Conservation (phyloP, 805 yeast genomes). For the Yarrowia sp. region DNA sequence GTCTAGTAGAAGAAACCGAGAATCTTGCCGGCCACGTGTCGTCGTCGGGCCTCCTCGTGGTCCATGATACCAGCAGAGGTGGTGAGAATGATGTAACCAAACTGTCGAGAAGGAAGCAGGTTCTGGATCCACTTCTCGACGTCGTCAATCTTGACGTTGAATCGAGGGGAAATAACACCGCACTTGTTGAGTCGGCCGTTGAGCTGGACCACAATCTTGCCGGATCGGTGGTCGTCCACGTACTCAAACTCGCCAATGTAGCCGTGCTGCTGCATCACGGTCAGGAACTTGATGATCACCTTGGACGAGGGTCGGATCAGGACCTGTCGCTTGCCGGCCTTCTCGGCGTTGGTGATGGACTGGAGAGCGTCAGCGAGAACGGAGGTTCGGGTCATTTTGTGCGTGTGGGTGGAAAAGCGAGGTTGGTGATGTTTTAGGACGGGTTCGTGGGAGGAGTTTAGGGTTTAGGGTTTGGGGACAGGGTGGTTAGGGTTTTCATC, state of each 20-base stretch:
- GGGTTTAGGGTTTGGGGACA: background rate
- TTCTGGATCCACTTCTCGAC: conserved; percentile 98
- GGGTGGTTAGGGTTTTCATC: background rate
- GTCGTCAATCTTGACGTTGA: conserved; percentile 93
- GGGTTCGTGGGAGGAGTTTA: background rate
- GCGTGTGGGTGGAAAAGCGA: background rate
- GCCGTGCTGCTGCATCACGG: conserved; percentile 98
- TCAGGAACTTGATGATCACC: conserved; percentile 95
- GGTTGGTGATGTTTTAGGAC: background rate
- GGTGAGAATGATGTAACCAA: conserved; percentile 96
- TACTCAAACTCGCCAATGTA: conserved; percentile 98
- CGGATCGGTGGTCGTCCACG: conserved; percentile 99
- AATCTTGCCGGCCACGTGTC: conserved; percentile 99
- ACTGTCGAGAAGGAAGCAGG: conserved; percentile 98
- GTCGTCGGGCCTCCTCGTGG: conserved; percentile 99
- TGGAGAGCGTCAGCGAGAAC: conserved; percentile 98
- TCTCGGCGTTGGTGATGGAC: conserved; percentile 98
- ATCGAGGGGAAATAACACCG: conserved; percentile 99
- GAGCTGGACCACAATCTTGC: conserved; percentile 94
- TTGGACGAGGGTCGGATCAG: conserved; percentile 97
- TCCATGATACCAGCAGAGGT: conserved; percentile 99
- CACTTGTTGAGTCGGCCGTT: conserved; percentile 99
- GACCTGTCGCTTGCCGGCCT: conserved; percentile 99
- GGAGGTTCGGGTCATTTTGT: conserved; percentile 91
- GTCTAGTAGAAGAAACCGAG: conserved; percentile 94